Conservation (phyloP, 2,329 filamentous ascomycete species). For the Sporothrix brasiliensis region DNA sequence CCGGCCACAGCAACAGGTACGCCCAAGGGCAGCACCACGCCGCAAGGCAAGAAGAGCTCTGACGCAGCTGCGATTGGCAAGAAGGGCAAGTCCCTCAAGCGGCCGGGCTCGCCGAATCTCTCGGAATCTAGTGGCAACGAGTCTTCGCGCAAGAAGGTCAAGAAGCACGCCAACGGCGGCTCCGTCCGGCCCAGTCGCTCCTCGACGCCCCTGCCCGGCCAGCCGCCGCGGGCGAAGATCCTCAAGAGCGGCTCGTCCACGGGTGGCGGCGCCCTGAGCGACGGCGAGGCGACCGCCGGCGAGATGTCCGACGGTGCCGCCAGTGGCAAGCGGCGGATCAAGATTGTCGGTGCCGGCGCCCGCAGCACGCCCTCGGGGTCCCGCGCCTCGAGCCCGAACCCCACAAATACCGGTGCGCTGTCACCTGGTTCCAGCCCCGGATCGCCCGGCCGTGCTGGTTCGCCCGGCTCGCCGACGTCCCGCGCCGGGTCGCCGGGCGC, state of each 20-base stretch:
- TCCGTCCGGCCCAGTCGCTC: slow-evolving; percentile 57
- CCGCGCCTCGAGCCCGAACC: slow-evolving; percentile 62
- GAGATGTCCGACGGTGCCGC: slow-evolving; percentile 62
- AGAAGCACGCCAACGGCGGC: slow-evolving; percentile 58
- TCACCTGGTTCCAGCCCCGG: slow-evolving; percentile 36
- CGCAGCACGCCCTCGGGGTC: slow-evolving; percentile 61
- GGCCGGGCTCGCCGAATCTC: slow-evolving; percentile 80
- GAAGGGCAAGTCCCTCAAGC: slow-evolving; percentile 70
- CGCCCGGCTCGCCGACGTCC: slow-evolving; percentile 36
- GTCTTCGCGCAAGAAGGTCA: slow-evolving; percentile 75
- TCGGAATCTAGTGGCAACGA: slow-evolving; percentile 94
- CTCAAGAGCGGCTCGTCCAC: slow-evolving; percentile 42
- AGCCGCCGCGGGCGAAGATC: slow-evolving; percentile 42
- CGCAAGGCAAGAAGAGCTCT: slow-evolving; percentile 50
- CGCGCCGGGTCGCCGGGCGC: slow-evolving; percentile 43
- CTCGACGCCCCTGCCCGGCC: slow-evolving; percentile 57
- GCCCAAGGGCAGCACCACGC: slow-evolving; percentile 68
- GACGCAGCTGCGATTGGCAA: slow-evolving; percentile 50
- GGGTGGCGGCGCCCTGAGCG: slow-evolving; percentile 65
- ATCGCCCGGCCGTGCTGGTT: slow-evolving; percentile 34
- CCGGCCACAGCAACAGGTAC: slow-evolving; percentile 56
- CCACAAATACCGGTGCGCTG: slow-evolving; percentile 44
- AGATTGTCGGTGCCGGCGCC: slow-evolving; percentile 52
- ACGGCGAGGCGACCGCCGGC: slow-evolving; percentile 71
- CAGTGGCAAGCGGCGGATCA: slow-evolving; percentile 57